Evolutionary conservation across 768 basidiomycete genomes (phyloP), one percentile per base, ranked within the genome.

Genomic region (Suillus cothurnatus): DNA sequence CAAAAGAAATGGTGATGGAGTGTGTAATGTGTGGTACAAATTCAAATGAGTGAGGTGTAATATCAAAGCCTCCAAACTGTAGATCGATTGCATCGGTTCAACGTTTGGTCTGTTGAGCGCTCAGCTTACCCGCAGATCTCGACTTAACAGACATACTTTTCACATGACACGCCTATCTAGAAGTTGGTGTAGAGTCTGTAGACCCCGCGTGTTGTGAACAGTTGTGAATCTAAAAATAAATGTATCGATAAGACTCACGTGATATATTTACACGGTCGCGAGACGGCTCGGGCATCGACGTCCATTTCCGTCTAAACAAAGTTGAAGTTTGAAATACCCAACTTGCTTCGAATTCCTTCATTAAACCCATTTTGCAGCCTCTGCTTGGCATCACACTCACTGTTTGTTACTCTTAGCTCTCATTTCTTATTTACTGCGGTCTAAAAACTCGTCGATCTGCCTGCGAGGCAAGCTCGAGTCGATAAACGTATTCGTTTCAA

Each of bases 401-500:
- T 58, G 9, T 26, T 23, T 38, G 8, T 58, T 34, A 7, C 31
- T 26, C 23, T 21, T 9, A 28, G 26, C 38, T 28, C 17, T 36
- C 34, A n/a, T 55, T 55, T 21, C 31, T n/a, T 55, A 32, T 57
- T n/a, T 41, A 59, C 26, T 41, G 57, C 19, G 15, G 38, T 28
- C 26, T 26, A 28, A 59, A 59, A 26, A 23, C 50, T 19, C 28
- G 7, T 45, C 31, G 38, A 39, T 28, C 61, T 49, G 63, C 36
- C 63, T 21, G 21, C 6, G 64, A 41, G 45, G 63, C 64, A 47
- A 36, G 38, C 47, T 19, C 17, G 26, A 59, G 41, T 43, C 41
- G n/a, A 61, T 45, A 23, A 38, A 23, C 11, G 4, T 6, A 31
- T 34, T 34, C 7, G 32, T 34, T 34, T n/a, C 21, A 34, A 34